These are phyloP conservation scores for Skeletonema marinoi DNA, from an alignment of 108 stramenopile species.

Conservation along the genomic window DNA sequence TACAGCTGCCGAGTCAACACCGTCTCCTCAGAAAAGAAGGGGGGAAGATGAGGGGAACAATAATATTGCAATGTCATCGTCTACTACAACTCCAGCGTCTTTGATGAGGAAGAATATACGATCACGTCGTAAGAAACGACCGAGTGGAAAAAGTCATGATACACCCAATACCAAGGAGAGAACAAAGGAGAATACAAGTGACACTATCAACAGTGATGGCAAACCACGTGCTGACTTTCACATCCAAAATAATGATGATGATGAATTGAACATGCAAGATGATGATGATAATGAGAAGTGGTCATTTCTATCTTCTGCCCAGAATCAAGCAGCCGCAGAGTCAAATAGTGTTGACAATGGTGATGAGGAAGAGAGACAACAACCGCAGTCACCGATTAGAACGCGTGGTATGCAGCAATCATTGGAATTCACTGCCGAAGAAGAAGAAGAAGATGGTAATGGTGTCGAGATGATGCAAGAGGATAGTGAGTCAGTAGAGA, in stretches of 20 bases:
- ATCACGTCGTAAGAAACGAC: conserved; percentile 22
- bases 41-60: background rate
- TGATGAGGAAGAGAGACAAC: background rate
- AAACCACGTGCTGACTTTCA: background rate
- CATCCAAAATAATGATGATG: conserved; percentile 1
- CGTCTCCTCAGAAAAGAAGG: background rate
- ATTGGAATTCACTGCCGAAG: conserved; percentile 19
- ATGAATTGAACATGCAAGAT: conserved; percentile 24
- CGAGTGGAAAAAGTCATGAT: background rate
- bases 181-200: background rate
- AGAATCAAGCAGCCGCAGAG: background rate
- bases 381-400: background rate
- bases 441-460: background rate
- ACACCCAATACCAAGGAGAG: background rate
- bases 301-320: conserved; percentile 25
- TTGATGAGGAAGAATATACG: conserved; percentile 9
- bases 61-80: background rate
- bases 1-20: background rate
- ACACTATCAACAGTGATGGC: background rate
- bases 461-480: background rate
- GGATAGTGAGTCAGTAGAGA: background rate
- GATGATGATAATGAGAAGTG: conserved; percentile 31
- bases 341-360: background rate
- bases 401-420: conserved; percentile 37
- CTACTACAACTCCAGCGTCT: background rate